Evolutionary conservation across 768 basidiomycete genomes (phyloP), one percentile per base, ranked within the genome.

Genomic region (Xerocomus spinulosus): DNA sequence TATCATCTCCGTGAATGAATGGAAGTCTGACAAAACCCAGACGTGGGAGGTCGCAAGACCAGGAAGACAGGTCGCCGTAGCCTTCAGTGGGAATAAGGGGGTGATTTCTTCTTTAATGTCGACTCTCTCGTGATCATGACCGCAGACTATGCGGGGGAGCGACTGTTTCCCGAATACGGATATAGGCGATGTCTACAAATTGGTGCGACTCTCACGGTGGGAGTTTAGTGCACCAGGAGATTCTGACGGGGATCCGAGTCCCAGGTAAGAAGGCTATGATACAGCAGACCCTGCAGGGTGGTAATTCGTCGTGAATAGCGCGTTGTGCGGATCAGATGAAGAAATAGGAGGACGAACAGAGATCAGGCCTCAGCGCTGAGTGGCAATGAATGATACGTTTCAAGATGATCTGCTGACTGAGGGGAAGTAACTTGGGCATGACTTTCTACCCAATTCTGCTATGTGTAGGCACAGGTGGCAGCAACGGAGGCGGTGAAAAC

Each of bases 1-100:
- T 35, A 44, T 62, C 63, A 64, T 65, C 53, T 64, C 62, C 60
- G 63, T 51, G 39, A 42, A 52, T 40, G 32, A 30, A 46, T 20
- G 30, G 18, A 44, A 46, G 25, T 30, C 13, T 8, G 40, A 28
- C 18, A 26, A 20, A 38, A 34, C 23, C 38, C 28, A 26, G 10
- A 41, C 34, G 38, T 37, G 48, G 42, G 35, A 40, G 18, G 24
- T 36, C 49, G 18, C 28, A 20, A 37, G 38, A 32, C 32, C 35
- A 33, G 46, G 37, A 17, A 42, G 42, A 13, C 20, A 48, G 10
- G 34, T 50, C 41, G 20, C 51, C 48, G 42, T 28, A 47, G 32
- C 35, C 52, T 40, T 49, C 30, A 50, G 50, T 42, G 62, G 62
- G 6, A 37, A 46, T 58, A 64, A 53, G 50, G 14, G 25, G 64